Evolutionary conservation across 2,329 filamentous ascomycete genomes (phyloP).

Genomic region (Talaromyces sp.): DNA sequence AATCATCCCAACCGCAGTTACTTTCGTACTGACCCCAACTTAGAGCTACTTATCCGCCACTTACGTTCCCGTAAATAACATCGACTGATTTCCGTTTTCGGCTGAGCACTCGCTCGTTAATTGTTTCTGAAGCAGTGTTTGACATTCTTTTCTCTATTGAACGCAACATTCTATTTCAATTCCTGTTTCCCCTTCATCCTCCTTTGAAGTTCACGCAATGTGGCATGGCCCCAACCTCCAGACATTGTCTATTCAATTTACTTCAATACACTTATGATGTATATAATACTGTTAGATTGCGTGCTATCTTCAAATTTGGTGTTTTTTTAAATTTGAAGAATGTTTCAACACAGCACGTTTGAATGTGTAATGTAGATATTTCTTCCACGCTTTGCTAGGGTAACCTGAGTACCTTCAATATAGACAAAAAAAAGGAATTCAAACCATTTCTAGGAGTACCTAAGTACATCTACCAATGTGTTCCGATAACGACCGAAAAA

Average conservation of each 20-base stretch:
- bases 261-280: background rate
- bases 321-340: background rate
- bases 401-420: background rate
- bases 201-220: background rate
- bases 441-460: background rate
- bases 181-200: background rate
- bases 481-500: background rate
- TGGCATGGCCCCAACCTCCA: background rate
- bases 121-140: background rate
- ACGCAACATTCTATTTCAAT: background rate
- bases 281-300: background rate
- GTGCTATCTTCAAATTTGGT: background rate
- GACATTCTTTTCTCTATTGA: background rate
- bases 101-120: background rate
- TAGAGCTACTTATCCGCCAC: constrained; percentile 18
- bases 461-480: background rate
- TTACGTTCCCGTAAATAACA: background rate
- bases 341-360: background rate
- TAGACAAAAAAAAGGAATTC: background rate
- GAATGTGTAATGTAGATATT: background rate
- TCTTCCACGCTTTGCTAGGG: background rate
- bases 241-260: background rate
- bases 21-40: background rate
- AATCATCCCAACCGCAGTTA: background rate
- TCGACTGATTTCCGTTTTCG: background rate